phyloP scores from a whole-genome alignment of 495 filamentous ascomycete species.

The Tuber melanosporum region DNA sequence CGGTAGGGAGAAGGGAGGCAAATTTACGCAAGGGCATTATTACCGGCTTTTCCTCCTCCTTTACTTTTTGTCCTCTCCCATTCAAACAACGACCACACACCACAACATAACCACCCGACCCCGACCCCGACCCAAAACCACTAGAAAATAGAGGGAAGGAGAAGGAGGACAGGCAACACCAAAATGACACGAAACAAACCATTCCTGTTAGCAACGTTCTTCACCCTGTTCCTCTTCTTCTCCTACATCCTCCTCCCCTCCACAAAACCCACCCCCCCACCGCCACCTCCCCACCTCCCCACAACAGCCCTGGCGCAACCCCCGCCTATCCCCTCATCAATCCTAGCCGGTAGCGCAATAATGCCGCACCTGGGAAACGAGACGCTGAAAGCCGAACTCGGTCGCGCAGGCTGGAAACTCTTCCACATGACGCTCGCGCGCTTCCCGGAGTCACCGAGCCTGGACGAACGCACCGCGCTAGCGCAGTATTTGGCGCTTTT shows the following conservation, averaged over 20 bases:
- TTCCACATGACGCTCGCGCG: constrained; percentile 93
- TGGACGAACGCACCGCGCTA: constrained; percentile 76
- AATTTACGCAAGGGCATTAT: not conserved
- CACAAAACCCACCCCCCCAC: not conserved
- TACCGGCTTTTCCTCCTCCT: not conserved
- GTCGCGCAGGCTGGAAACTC: constrained; percentile 46
- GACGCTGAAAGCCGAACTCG: constrained; percentile 57
- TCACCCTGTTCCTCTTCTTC: constrained; percentile 31
- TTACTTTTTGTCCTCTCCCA: not conserved
- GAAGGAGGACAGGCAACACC: not conserved
- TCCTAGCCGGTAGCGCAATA: constrained; percentile 70
- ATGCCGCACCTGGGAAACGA: constrained; percentile 89
- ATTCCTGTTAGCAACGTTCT: constrained; percentile 18
- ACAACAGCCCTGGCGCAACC: not conserved
- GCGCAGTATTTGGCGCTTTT: constrained; percentile 84
- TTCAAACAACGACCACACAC: not conserved
- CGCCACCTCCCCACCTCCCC: constrained; percentile 8
- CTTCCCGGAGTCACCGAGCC: constrained; percentile 77
- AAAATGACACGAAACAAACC: constrained; percentile 23
- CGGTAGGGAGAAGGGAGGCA: not conserved
- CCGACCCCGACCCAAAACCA: not conserved
- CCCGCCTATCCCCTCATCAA: constrained; percentile 25
- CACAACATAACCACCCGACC: not conserved
- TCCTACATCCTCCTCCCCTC: constrained; percentile 25
- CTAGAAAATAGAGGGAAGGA: not conserved